Evolutionary conservation across 2,329 filamentous ascomycete species (phyloP), one percentile per base, ranked within the genome.

Genomic region (Cordyceps javanica): DNA sequence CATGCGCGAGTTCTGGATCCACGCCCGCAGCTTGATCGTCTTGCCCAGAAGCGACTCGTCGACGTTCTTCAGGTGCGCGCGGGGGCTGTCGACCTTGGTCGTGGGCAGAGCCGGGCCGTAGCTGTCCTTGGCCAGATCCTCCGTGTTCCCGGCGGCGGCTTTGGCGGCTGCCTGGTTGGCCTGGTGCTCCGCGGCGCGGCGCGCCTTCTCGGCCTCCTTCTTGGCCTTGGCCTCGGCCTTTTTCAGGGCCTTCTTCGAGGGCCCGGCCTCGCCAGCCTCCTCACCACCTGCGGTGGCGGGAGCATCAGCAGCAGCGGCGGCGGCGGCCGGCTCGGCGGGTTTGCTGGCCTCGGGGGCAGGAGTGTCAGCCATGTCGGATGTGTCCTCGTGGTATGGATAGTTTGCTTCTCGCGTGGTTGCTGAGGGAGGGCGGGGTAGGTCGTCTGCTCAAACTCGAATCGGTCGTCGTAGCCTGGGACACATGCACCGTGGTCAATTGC

Each of bases 151-250:
- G 48, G 80, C 81, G 34, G 83, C 81, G 34, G 84, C 86, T 61
- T 86, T 85, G 62, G 84, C 82, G 42, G 86, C 85, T 60, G 86
- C 87, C 59, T 84, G 82, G 44, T 83, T 83, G 60, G 88, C 88
- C 68, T 89, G 88, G 68, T 88, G 86, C 64, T 90, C 88, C n/a
- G 86, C 88, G 56, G 83, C 79, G 72, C 85, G 75, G 70, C 82
- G 70, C 67, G 88, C 88, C 74, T 95, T 95, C 69, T 85, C 81
- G 13, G 88, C 89, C 74, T 95, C 92, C 71, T 93, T 92, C 76
- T 91, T 91, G 28, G 92, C 90, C 76, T 95, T 95, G 61, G 82
- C 82, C 66, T 89, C 88, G 46, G 89, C 86, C 78, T 95, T 96
- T 78, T 95, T 95, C 62, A 88, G 76, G 16, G 86, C 90, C 73